phyloP scores from a whole-genome alignment of 805 yeast genomes.

The Ascoidea rubescens region DNA sequence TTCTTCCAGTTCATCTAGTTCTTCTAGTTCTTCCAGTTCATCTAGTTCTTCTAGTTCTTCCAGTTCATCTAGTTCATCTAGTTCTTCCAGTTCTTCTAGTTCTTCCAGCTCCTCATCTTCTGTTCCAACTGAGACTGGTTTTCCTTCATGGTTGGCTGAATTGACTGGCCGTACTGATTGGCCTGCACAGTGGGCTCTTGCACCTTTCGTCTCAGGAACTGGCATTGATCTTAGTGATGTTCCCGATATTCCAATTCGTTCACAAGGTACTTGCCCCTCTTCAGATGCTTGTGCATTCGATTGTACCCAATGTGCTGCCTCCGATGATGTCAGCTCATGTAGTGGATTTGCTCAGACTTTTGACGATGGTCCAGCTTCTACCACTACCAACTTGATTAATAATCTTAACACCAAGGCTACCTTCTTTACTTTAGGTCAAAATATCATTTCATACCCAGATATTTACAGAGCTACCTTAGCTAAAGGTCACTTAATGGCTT shows the following conservation, averaged over 20 bases:
- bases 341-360: conserved; percentile 70
- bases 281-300: conserved; percentile 68
- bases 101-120: no score
- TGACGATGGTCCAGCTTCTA: conserved; percentile 86
- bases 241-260: conserved; percentile 34
- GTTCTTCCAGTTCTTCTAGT: no score
- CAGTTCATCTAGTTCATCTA: no score
- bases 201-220: conserved; percentile 77
- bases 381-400: conserved; percentile 46
- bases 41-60: no score
- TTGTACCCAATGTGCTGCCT: conserved; percentile 63
- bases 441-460: conserved; percentile 66
- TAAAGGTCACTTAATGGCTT: conserved; percentile 67
- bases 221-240: conserved; percentile 44
- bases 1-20: no score
- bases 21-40: no score
- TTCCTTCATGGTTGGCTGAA: conserved; percentile 69
- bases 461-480: conserved; percentile 40
- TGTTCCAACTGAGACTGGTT: conserved; percentile 24
- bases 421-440: conserved; percentile 76
- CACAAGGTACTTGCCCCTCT: conserved; percentile 44
- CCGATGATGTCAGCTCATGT: conserved; percentile 69
- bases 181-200: conserved; percentile 68
- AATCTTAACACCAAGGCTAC: conserved; percentile 48
- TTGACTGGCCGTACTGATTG: conserved; percentile 63